These are phyloP conservation scores for Zalerion maritima DNA, from an alignment of 495 filamentous ascomycete species.

Conservation along the genomic window DNA sequence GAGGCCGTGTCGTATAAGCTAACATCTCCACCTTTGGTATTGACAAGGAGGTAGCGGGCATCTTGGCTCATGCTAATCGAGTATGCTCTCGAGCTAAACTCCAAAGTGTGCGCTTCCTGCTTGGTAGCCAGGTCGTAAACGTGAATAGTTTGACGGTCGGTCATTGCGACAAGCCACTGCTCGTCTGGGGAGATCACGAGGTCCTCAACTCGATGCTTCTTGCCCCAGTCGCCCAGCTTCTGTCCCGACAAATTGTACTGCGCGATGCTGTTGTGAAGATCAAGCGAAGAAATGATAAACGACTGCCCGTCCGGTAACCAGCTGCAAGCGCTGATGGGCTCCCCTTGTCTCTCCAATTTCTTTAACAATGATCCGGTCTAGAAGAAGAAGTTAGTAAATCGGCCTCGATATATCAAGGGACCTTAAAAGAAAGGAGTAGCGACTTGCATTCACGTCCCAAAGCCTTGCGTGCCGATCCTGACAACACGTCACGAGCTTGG, in stretches of 20 bases:
- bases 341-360: constrained; percentile 50
- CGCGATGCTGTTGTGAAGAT: constrained; percentile 47
- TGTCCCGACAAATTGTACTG: constrained; percentile 51
- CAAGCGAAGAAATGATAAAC: constrained; percentile 71
- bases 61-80: constrained; percentile 71
- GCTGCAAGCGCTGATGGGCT: constrained; percentile 72
- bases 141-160: constrained; percentile 51
- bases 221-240: constrained; percentile 43
- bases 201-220: constrained; percentile 68
- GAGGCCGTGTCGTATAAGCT: constrained; percentile 64
- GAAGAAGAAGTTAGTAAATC: constrained; percentile 2
- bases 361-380: constrained; percentile 57
- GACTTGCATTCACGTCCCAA: constrained; percentile 62
- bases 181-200: constrained; percentile 70
- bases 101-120: constrained; percentile 58
- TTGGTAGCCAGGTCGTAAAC: constrained; percentile 68
- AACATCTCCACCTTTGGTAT: constrained; percentile 59
- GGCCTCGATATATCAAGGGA: too few relatives aligned
- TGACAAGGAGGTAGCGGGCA: constrained; percentile 66
- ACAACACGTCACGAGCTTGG: constrained; percentile 67
- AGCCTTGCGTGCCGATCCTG: constrained; percentile 59
- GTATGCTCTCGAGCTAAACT: constrained; percentile 51
- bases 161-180: constrained; percentile 60
- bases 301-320: constrained; percentile 70
- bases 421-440: background rate